Percentiles rank a stretch among this genome's conserved stretches.
Conservation (phyloP, 2,329 filamentous ascomycete genomes). For the Venturia oleaginea region DNA sequence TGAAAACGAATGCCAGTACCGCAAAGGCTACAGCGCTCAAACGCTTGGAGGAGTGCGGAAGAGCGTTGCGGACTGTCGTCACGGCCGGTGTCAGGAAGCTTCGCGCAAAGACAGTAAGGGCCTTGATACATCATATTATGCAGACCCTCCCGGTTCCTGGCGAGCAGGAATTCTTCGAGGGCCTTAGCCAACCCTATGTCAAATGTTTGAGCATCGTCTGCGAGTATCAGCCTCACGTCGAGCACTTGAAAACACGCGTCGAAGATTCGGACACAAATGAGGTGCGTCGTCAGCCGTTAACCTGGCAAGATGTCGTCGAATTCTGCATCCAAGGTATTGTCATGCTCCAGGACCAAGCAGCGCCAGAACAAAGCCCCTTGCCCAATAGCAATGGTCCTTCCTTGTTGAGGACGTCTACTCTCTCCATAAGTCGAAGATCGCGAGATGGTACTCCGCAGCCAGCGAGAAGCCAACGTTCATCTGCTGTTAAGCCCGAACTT, state of each 20-base stretch:
- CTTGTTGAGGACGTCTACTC: background rate
- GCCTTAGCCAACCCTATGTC: conserved; percentile 60
- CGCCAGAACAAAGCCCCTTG: background rate
- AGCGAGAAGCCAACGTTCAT: conserved; percentile 15
- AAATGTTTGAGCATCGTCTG: conserved; percentile 66
- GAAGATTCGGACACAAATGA: background rate
- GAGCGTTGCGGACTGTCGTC: conserved; percentile 62
- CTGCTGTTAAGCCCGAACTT: conserved; percentile 17
- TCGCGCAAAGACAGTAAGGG: conserved; percentile 66
- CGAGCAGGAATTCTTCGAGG: conserved; percentile 38
- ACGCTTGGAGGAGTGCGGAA: conserved; percentile 60
- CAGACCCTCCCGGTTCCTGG: conserved; percentile 58
- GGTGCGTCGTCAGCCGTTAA: conserved; percentile 17
- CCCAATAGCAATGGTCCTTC: background rate
- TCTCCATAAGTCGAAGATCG: conserved; percentile 17
- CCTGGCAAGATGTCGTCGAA: conserved; percentile 60
- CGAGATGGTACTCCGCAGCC: conserved; percentile 18
- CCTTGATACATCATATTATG: conserved; percentile 72
- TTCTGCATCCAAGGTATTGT: conserved; percentile 52
- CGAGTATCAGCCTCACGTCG: conserved; percentile 65
- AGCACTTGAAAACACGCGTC: conserved; percentile 54
- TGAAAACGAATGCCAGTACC: conserved; percentile 43
- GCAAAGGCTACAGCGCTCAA: conserved; percentile 30
- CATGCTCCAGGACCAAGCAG: background rate
- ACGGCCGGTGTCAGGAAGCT: conserved; percentile 60